Conservation (phyloP, 192 early-diverging fungal species). For the Coemansia reversa region DNA sequence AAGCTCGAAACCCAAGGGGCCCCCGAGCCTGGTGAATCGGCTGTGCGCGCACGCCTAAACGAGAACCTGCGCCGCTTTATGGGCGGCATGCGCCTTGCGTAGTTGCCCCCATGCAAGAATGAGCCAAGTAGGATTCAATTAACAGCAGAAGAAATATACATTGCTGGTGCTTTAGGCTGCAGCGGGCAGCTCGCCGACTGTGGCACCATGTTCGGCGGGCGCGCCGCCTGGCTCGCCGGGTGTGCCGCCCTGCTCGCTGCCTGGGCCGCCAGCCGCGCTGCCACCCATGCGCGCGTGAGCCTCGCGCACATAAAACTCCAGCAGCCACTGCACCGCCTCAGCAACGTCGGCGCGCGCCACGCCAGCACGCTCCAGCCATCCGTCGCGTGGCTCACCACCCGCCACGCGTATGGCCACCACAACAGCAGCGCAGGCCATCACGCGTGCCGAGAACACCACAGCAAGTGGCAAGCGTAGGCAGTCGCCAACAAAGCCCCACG, state of each 20-base stretch:
- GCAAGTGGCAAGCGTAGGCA: conserved; percentile 55
- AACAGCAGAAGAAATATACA: conserved; percentile 1
- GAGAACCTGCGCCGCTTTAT: conserved; percentile 55
- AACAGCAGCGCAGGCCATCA: conserved; percentile 52
- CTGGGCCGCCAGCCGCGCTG: neutral
- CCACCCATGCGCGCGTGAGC: conserved; percentile 26
- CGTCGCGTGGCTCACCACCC: conserved; percentile 1
- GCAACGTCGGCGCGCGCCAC: conserved; percentile 12
- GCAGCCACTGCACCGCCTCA: conserved; percentile 41
- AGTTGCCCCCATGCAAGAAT: neutral
- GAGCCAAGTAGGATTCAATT: conserved; percentile 1
- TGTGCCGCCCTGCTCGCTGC: neutral
- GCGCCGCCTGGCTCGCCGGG: conserved; percentile 4
- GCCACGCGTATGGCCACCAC: conserved; percentile 40
- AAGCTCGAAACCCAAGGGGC: conserved; percentile 18
- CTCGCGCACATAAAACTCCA: conserved; percentile 44
- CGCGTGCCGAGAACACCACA: conserved; percentile 44
- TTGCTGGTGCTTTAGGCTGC: neutral
- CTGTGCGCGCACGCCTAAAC: conserved; percentile 45
- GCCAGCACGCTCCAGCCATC: conserved; percentile 32
- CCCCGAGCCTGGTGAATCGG: conserved; percentile 44
- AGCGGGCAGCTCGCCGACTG: conserved; percentile 20
- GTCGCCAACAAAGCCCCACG: conserved; percentile 58
- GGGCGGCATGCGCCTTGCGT: conserved; percentile 48
- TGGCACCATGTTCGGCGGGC: conserved; percentile 16